Evolutionary conservation across 805 yeast species (phyloP).

Genomic region (Candida ortonii): DNA sequence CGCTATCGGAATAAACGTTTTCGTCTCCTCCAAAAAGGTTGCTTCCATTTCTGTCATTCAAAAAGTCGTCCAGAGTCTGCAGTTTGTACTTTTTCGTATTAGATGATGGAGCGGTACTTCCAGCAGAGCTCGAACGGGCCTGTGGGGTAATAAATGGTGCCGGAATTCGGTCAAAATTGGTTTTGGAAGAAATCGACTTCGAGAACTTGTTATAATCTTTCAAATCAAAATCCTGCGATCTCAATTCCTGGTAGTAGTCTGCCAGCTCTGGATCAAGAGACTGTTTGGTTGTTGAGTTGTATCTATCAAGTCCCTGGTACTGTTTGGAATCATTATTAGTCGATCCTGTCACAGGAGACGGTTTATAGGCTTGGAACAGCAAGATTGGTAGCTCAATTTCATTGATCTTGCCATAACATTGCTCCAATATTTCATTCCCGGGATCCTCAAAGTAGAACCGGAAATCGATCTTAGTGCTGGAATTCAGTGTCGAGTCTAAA

Average conservation of each 20-base stretch:
- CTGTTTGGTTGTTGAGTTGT: slow-evolving; percentile 16
- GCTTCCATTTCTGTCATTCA: slow-evolving; percentile 40
- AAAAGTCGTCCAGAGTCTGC: slow-evolving; percentile 86
- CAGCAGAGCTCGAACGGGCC: slow-evolving; percentile 1
- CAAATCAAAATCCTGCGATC: slow-evolving; percentile 34
- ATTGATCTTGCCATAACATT: slow-evolving; percentile 21
- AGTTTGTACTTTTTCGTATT: slow-evolving; percentile 46
- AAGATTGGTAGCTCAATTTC: slow-evolving; percentile 30
- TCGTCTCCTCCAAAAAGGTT: slow-evolving; percentile 35
- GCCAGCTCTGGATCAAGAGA: slow-evolving; percentile 22
- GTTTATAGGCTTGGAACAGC: slow-evolving; percentile 30
- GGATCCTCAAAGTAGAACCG: slow-evolving; percentile 15
- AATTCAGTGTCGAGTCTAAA: slow-evolving; percentile 29
- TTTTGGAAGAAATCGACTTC: slow-evolving; percentile 23
- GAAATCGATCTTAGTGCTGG: slow-evolving; percentile 19
- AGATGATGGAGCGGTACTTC: slow-evolving; percentile 1
- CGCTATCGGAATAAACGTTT: slow-evolving; percentile 4
- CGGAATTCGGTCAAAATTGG: not conserved
- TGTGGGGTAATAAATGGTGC: not conserved
- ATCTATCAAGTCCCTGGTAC: slow-evolving; percentile 6
- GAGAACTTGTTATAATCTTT: slow-evolving; percentile 38
- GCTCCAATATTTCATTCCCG: slow-evolving; percentile 9
- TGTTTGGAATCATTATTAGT: not conserved
- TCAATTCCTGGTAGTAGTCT: slow-evolving; percentile 28
- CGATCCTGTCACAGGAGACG: slow-evolving; percentile 18